Evolutionary conservation across 169 alveolate species (phyloP), one percentile per base, ranked within the genome.

Genomic region (Cryptosporidium ubiquitum): DNA sequence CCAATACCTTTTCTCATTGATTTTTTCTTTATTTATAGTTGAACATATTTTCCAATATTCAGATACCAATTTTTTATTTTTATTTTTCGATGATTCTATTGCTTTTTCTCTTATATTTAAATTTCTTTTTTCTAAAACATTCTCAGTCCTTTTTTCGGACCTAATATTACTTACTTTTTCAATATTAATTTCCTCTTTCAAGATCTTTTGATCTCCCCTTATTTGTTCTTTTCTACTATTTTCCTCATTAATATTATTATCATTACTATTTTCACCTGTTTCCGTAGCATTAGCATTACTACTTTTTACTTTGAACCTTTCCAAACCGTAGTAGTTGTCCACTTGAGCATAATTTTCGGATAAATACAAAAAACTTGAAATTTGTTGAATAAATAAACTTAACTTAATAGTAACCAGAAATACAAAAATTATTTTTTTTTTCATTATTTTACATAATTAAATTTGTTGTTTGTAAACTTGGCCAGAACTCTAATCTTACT

Each of bases 1-100:
- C 92, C 93, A 92, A 18, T 29, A 79, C 39, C 89, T 37, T 37
- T 31, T 64, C 4, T 79, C 66, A 42, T n/a, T 12, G 6, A 37
- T 55, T 20, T 37, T 37, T 18, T 55, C 31, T n/a, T 79, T 64
- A 23, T 64, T 66, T 20, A 44, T 42, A n/a, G 51, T 16, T 31
- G 75, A 79, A 31, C 89, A 79, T 37, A 79, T 29, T 31, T 29
- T 26, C 7, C 23, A 18, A 29, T 79, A 79, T 23, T 73, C 3
- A 18, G 18, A 16, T 51, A 29, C 39, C 5, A 70, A 9, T 23
- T 55, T 3, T 0, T 47, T 10, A 23, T 33, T 49, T 5, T 42
- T 55, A 37, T 42, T 10, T 73, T 55, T 70, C 18, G 29, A 16
- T 23, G 12, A 51, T 14, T 47, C 58, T 18, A 26, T 47, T 16